Evolutionary conservation across 176 grass and related monocot genomes (phyloP).

Genomic region (Musa acuminata): DNA sequence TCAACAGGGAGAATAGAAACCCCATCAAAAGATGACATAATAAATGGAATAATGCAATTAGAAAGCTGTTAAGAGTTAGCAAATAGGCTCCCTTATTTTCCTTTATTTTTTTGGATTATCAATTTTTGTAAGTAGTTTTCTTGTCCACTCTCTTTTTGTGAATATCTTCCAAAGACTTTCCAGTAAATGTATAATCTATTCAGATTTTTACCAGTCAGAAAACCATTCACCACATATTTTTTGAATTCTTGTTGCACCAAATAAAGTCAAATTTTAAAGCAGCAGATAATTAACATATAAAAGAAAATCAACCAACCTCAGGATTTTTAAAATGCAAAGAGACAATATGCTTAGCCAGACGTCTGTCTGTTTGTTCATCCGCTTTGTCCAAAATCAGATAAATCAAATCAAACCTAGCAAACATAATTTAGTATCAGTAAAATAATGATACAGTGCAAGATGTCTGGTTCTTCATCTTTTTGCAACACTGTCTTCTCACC

Average conservation of each 20-base stretch:
- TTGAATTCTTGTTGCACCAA: neutral
- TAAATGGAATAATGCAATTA: neutral
- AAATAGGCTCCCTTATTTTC: neutral
- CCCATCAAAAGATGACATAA: too few species aligned
- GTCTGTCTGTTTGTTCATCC: slow-evolving; percentile 89
- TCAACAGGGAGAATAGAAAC: neutral
- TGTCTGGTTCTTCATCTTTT: neutral
- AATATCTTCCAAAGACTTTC: neutral
- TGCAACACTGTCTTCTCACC: slow-evolving; percentile 32
- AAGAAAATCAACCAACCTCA: slow-evolving; percentile 43
- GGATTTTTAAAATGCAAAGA: slow-evolving; percentile 89
- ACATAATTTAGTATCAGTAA: slow-evolving; percentile 10
- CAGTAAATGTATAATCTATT: neutral
- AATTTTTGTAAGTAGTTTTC: neutral
- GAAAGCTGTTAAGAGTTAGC: neutral
- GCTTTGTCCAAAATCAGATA: slow-evolving; percentile 98
- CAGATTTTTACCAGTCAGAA: neutral
- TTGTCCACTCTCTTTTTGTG: neutral
- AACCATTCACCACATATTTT: too few species aligned
- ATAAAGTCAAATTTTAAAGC: neutral
- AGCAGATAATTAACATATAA: neutral
- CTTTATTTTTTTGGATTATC: neutral
- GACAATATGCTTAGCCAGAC: slow-evolving; percentile 92
- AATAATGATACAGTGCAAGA: neutral
- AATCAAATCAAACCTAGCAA: slow-evolving; percentile 85